Evolutionary conservation across 257 asterid species (phyloP), one percentile per base, ranked within the genome.

Genomic region (Solanum lignicaule): DNA sequence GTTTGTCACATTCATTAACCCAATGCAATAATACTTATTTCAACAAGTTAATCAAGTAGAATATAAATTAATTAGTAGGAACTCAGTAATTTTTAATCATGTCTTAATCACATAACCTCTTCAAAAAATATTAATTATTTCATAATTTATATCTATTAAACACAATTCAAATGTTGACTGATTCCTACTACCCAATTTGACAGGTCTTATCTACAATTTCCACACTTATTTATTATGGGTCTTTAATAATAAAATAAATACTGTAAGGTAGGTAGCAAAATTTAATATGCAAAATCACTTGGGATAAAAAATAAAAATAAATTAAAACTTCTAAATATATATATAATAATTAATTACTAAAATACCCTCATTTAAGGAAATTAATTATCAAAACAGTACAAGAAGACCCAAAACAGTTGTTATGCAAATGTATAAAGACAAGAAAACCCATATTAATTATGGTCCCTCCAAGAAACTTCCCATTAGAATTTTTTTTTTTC

Each of bases 1-100:
- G 16, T 16, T 39, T 39, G 23, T 3, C 60, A 18, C n/a, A 9
- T 48, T 86, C 87, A 87, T 3, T 35, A 55, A 89, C 88, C 90
- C 94, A 93, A 94, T 86, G 92, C 76, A 87, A 87, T 90, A 91
- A 88, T 88, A 93, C 93, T 91, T 73, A 48, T 25, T 85, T 89
- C 86, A 87, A 86, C 89, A 39, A 84, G 85, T 83, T 79, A 69
- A 87, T 66, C 29, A 13, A 55, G 55, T 87, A 31, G 20, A 36
- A 25, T 27, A 13, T 10, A 46, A 73, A 87, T 23, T 84, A 62
- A 12, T 33, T 82, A 39, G 72, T 18, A 46, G 32, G 68, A 83
- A 87, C 84, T 91, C 91, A 82, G 81, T 89, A 86, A 90, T 89
- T 86, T 78, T 78, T 75, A 52, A 76, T 15, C 31, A 71, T 74